phyloP scores from a whole-genome alignment of 495 filamentous ascomycete species.

The Lepidopterella palustris region DNA sequence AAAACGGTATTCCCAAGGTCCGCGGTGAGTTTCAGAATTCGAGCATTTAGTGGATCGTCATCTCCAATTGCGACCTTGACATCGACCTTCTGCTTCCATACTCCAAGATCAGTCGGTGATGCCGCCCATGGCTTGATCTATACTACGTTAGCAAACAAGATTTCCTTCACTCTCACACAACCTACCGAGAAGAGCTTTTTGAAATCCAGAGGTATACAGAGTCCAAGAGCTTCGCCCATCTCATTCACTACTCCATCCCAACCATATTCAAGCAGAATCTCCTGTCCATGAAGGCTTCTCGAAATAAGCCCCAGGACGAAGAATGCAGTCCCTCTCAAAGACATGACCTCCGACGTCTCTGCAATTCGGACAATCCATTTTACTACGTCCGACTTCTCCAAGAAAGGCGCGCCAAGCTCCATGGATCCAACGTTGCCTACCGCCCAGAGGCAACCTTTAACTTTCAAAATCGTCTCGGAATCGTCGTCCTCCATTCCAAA shows the following conservation, averaged over 20 bases:
- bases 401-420: constrained; percentile 90
- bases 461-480: constrained; percentile 78
- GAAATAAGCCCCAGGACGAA: constrained; percentile 92
- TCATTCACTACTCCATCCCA: constrained; percentile 89
- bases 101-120: constrained; percentile 8
- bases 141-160: constrained; percentile 7
- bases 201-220: constrained; percentile 77
- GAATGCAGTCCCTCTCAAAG: constrained; percentile 88
- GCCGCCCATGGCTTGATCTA: constrained; percentile 35
- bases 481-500: constrained; percentile 78
- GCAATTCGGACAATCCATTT: constrained; percentile 80
- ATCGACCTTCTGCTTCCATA: constrained; percentile 35
- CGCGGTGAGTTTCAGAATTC: constrained; percentile 70
- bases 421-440: constrained; percentile 97
- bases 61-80: constrained; percentile 43
- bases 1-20: constrained; percentile 86
- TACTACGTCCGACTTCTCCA: constrained; percentile 81
- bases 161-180: not conserved
- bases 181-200: constrained; percentile 64
- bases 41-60: constrained; percentile 59
- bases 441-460: constrained; percentile 96
- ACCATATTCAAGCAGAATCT: constrained; percentile 75
- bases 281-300: constrained; percentile 82
- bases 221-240: constrained; percentile 74
- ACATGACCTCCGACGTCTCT: constrained; percentile 77